phyloP scores from a whole-genome alignment of 2,329 filamentous ascomycete species.

The Claviceps monticola region DNA sequence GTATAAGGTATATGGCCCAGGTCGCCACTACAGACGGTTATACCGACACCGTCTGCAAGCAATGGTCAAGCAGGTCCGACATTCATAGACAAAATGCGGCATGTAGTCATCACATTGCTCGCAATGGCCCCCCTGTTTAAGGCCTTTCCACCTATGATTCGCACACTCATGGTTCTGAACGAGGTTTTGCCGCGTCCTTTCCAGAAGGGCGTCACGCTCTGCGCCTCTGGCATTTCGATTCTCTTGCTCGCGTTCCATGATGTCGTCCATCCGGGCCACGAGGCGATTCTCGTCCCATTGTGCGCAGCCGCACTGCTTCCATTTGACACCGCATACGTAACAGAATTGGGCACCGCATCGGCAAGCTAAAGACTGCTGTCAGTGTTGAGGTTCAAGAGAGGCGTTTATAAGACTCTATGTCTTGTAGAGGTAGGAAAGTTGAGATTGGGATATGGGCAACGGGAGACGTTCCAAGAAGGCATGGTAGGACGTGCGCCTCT shows the following conservation, averaged over 20 bases:
- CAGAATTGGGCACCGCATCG: constrained; percentile 34
- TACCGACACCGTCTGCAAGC: constrained; percentile 29
- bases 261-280: background rate
- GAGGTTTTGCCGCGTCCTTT: background rate
- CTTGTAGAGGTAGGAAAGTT: background rate
- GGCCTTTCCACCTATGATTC: background rate
- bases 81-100: constrained; percentile 30
- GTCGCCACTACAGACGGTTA: background rate
- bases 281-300: constrained; percentile 21
- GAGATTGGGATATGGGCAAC: background rate
- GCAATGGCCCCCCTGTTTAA: background rate
- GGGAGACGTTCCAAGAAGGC: background rate
- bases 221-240: background rate
- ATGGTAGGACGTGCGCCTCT: too few relatives aligned
- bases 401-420: background rate
- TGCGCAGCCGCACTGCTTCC: constrained; percentile 26
- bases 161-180: constrained; percentile 1
- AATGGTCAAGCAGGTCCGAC: constrained; percentile 27
- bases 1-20: background rate
- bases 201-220: background rate
- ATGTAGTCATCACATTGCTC: constrained; percentile 13
- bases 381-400: background rate
- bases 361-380: constrained; percentile 22
- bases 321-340: constrained; percentile 29
- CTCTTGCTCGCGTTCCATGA: constrained; percentile 1